phyloP scores from a whole-genome alignment of 2,329 filamentous ascomycete species.

The Fusarium concolor region DNA sequence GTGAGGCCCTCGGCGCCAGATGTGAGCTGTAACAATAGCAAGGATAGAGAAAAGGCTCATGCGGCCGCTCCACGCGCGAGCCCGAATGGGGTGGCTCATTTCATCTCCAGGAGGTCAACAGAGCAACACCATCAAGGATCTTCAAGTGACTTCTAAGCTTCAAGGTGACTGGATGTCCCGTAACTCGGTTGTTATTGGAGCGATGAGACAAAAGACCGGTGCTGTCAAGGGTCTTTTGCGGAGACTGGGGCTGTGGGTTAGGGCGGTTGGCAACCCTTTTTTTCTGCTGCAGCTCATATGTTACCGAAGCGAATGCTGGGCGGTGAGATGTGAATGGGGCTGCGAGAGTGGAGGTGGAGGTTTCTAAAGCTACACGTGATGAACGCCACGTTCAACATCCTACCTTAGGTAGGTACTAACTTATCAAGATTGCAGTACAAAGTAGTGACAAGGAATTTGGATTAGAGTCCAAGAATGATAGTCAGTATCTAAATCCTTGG shows the following conservation, averaged over 20 bases:
- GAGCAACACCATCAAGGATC: background rate
- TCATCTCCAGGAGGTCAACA: constrained; percentile 8
- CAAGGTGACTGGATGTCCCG: background rate
- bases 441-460: background rate
- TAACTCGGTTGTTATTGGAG: background rate
- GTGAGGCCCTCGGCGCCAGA: constrained; percentile 29
- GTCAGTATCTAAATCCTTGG: background rate
- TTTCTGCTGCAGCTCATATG: constrained; percentile 26
- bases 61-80: constrained; percentile 43
- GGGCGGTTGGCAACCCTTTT: constrained; percentile 13
- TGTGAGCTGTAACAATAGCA: constrained; percentile 43
- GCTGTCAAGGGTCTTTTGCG: constrained; percentile 2
- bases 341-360: constrained; percentile 19
- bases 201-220: constrained; percentile 11
- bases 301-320: constrained; percentile 15
- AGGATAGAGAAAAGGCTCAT: constrained; percentile 38
- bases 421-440: background rate
- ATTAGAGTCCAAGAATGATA: background rate
- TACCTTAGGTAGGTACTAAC: background rate
- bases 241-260: constrained; percentile 28
- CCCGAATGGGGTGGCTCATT: constrained; percentile 36
- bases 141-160: constrained; percentile 10
- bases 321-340: constrained; percentile 29
- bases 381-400: constrained; percentile 15
- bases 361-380: constrained; percentile 30